These are phyloP conservation scores for Acer negundo DNA, from an alignment of 345 rosid species.

Conservation along the genomic window DNA sequence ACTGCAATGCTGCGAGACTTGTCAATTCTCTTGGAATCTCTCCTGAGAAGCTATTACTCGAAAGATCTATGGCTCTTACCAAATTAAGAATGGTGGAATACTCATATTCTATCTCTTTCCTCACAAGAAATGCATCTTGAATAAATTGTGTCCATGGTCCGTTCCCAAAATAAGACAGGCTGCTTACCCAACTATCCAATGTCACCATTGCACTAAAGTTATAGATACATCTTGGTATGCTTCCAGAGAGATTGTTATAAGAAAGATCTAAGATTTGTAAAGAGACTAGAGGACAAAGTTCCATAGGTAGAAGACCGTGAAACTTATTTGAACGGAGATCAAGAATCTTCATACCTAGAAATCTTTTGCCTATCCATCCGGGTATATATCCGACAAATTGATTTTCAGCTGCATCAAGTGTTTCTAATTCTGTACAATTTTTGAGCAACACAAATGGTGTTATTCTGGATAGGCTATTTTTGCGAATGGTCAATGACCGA, in stretches of 20 bases:
- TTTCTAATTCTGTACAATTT: not conserved
- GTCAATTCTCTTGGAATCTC: not conserved
- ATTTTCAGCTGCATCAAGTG: not conserved
- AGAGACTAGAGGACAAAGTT: not conserved
- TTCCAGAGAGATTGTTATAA: constrained; percentile 8
- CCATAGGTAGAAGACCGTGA: not conserved
- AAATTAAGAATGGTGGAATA: constrained; percentile 23
- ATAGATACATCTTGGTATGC: constrained; percentile 20
- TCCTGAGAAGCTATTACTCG: not conserved
- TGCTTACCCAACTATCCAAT: not conserved
- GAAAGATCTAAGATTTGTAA: not conserved
- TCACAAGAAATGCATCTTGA: too few species aligned
- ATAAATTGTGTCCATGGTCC: too few species aligned
- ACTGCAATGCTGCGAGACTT: not conserved
- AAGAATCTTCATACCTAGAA: not conserved
- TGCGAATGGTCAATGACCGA: constrained; percentile 20
- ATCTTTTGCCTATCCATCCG: constrained; percentile 4
- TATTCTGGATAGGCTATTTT: not conserved
- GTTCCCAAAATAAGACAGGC: too few species aligned
- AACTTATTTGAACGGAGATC: constrained; percentile 8
- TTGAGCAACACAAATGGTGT: not conserved
- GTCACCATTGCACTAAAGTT: constrained; percentile 19
- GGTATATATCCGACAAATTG: constrained; percentile 6
- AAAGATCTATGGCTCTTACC: constrained; percentile 26
- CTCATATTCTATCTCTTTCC: constrained; percentile 1